phyloP scores from a whole-genome alignment of 768 basidiomycete genomes.

The Suillus plorans region DNA sequence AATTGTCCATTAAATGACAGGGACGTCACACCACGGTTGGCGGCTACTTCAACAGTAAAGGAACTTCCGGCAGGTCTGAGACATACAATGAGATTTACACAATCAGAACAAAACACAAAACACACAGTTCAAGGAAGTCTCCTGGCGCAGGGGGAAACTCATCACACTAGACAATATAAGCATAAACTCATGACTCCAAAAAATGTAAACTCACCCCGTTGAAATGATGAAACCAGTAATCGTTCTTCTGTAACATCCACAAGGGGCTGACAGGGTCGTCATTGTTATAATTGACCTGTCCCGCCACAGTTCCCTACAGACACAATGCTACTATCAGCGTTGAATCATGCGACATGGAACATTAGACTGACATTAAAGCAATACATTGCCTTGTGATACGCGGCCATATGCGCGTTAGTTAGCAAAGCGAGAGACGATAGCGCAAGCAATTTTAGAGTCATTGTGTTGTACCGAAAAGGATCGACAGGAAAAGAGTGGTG shows the following conservation, averaged over 20 bases:
- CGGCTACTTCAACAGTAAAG: conserved; percentile 49
- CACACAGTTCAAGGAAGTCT: conserved; percentile 44
- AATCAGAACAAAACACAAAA: background rate
- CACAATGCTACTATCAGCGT: background rate
- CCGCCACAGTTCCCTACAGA: conserved; percentile 28
- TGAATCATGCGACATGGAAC: background rate
- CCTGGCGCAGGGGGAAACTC: conserved; percentile 43
- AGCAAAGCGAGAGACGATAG: conserved; percentile 9
- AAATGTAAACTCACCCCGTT: conserved; percentile 30
- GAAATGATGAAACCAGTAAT: conserved; percentile 41
- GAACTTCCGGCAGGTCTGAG: conserved; percentile 46
- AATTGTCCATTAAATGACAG: conserved; percentile 41
- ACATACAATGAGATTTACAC: background rate
- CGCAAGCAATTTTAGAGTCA: background rate
- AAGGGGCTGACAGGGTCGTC: conserved; percentile 40
- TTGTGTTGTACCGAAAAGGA: background rate
- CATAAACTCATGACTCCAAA: conserved; percentile 15
- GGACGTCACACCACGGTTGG: conserved; percentile 48
- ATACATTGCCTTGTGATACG: conserved; percentile 46
- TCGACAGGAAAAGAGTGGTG: background rate
- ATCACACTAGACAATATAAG: conserved; percentile 45
- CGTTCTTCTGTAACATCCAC: conserved; percentile 38
- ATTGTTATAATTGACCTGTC: conserved; percentile 37
- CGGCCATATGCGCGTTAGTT: conserved; percentile 42
- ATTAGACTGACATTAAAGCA: conserved; percentile 37